phyloP scores from a whole-genome alignment of 2,329 filamentous ascomycete species.

The Talaromyces sp. region DNA sequence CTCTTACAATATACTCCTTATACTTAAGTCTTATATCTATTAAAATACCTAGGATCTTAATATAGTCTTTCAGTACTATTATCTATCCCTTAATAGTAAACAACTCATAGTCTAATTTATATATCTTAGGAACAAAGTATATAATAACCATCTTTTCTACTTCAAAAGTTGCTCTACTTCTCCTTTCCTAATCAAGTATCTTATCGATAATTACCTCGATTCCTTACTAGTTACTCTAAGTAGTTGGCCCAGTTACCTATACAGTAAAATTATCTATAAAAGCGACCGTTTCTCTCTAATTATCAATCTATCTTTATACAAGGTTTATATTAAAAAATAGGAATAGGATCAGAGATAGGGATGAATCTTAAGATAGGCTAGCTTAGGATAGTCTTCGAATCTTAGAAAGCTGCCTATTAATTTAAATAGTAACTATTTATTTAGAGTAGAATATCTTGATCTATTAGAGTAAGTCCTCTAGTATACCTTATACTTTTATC shows the following conservation, averaged over 20 bases:
- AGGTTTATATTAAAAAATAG: slow-evolving; percentile 45
- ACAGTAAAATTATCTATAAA: slow-evolving; percentile 22
- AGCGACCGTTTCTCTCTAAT: slow-evolving; percentile 22
- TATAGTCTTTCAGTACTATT: slow-evolving; percentile 15
- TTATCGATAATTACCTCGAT: slow-evolving; percentile 21
- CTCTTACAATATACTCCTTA: slow-evolving; percentile 23
- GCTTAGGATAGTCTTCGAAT: slow-evolving; percentile 15
- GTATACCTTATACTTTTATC: slow-evolving; percentile 27
- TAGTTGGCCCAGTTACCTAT: slow-evolving; percentile 15
- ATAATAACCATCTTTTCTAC: slow-evolving; percentile 38
- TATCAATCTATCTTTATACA: slow-evolving; percentile 35
- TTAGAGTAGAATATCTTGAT: slow-evolving; percentile 32
- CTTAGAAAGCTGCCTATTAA: slow-evolving; percentile 21
- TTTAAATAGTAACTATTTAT: slow-evolving; percentile 24
- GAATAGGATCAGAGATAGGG: slow-evolving; percentile 42
- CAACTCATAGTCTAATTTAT: slow-evolving; percentile 20
- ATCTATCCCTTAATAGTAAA: slow-evolving; percentile 25
- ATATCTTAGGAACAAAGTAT: slow-evolving; percentile 33
- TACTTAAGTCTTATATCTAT: slow-evolving; percentile 33
- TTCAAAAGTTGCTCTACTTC: slow-evolving; percentile 37
- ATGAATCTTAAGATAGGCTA: slow-evolving; percentile 30
- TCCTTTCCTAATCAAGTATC: slow-evolving; percentile 29
- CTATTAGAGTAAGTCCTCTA: slow-evolving; percentile 23
- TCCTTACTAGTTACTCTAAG: slow-evolving; percentile 14
- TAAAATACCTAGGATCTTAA: slow-evolving; percentile 27